phyloP scores from a whole-genome alignment of 805 yeast genomes.

The Suhomyces emberorum region DNA sequence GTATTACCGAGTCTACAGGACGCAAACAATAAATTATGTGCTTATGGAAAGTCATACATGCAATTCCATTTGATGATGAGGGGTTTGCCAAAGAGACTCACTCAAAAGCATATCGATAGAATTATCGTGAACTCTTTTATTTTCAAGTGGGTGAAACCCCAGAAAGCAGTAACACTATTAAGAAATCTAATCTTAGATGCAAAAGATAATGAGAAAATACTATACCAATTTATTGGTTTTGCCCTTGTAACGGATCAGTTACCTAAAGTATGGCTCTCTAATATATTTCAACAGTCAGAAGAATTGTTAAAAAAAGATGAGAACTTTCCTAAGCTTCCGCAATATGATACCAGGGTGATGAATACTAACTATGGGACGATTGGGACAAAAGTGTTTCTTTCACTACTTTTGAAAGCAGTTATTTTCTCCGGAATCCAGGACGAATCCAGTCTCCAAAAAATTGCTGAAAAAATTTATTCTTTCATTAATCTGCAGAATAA shows the following conservation, averaged over 20 bases:
- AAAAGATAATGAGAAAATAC: neutral
- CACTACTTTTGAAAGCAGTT: neutral
- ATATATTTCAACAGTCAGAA: constrained; percentile 4
- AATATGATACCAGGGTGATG: too few species aligned
- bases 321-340: too few species aligned
- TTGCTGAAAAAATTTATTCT: constrained; percentile 1
- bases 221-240: constrained; percentile 8
- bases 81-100: neutral
- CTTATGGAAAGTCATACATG: constrained; percentile 2
- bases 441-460: neutral
- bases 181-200: constrained; percentile 1
- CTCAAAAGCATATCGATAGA: neutral
- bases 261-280: constrained; percentile 5
- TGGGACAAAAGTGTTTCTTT: constrained; percentile 1
- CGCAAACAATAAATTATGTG: neutral
- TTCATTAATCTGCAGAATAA: constrained; percentile 1
- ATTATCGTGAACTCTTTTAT: neutral
- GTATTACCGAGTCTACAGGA: neutral
- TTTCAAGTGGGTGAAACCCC: neutral
- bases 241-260: constrained; percentile 4
- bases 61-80: constrained; percentile 1
- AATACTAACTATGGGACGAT: too few species aligned
- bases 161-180: neutral
- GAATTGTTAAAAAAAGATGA: too few species aligned
- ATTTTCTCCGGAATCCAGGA: neutral